Percentiles rank a stretch among this genome's conserved stretches.
Conservation (phyloP, 768 basidiomycete genomes). For the Auricularia sp. region DNA sequence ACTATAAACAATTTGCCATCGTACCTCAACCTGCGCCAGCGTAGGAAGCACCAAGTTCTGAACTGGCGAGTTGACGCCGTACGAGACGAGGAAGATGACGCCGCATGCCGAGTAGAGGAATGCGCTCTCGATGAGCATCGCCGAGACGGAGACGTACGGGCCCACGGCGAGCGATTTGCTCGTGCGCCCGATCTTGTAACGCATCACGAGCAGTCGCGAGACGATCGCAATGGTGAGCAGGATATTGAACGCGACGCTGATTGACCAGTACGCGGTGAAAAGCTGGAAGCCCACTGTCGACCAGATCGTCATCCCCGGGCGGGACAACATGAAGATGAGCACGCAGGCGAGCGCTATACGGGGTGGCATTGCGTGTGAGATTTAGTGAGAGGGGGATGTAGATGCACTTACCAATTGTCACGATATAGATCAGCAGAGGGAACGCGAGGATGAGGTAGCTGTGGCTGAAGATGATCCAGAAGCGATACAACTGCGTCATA, state of each 20-base stretch:
- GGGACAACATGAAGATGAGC: slow-evolving; percentile 11
- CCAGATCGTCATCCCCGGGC: slow-evolving; percentile 11
- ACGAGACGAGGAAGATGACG: slow-evolving; percentile 24
- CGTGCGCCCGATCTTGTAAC: slow-evolving; percentile 3
- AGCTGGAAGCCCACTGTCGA: slow-evolving; percentile 13
- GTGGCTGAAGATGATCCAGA: slow-evolving; percentile 14
- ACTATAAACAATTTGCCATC: too few relatives aligned
- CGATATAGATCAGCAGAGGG: slow-evolving; percentile 8
- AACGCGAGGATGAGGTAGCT: slow-evolving; percentile 9
- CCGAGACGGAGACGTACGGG: slow-evolving; percentile 19
- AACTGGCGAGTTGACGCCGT: slow-evolving; percentile 17
- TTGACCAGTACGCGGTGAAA: slow-evolving; percentile 14
- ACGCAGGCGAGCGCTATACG: slow-evolving; percentile 9
- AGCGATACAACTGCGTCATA: slow-evolving; percentile 16
- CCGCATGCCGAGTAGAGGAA: slow-evolving; percentile 18
- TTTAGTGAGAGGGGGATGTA: neutral
- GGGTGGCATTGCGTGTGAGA: slow-evolving; percentile 7
- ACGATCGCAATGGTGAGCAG: slow-evolving; percentile 16
- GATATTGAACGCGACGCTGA: slow-evolving; percentile 16
- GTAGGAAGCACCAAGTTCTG: slow-evolving; percentile 25
- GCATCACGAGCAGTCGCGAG: slow-evolving; percentile 16
- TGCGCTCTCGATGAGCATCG: slow-evolving; percentile 30
- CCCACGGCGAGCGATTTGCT: slow-evolving; percentile 8
- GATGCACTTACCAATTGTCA: slow-evolving; percentile 9
- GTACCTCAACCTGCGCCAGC: slow-evolving; percentile 21